Evolutionary conservation across 2,329 filamentous ascomycete genomes (phyloP).

Genomic region (Bipolaris victoriae): DNA sequence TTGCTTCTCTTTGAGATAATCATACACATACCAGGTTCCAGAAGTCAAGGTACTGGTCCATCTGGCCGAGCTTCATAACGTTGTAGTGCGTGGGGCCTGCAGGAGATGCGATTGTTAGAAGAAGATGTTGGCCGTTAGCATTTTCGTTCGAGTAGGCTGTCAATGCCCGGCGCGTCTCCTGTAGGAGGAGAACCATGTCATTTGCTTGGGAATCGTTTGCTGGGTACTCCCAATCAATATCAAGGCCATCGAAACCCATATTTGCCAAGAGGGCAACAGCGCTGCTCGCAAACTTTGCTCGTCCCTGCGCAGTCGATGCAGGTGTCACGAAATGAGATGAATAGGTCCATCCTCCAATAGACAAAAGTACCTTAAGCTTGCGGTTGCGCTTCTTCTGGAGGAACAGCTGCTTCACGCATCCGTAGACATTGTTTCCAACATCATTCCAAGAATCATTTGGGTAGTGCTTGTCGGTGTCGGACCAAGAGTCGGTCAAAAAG

Average conservation of each 20-base stretch:
- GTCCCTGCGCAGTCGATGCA: constrained; percentile 38
- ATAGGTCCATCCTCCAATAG: constrained; percentile 50
- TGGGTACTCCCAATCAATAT: constrained; percentile 50
- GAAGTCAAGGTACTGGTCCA: constrained; percentile 58
- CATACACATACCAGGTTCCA: constrained; percentile 55
- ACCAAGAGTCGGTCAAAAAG: constrained; percentile 47
- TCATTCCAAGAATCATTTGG: constrained; percentile 49
- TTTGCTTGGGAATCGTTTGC: constrained; percentile 39
- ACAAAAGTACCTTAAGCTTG: constrained; percentile 47
- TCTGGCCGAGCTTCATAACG: constrained; percentile 51
- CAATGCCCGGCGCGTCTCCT: constrained; percentile 43
- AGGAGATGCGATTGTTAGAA: constrained; percentile 56
- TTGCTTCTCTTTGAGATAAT: neutral
- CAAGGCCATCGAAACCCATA: constrained; percentile 48
- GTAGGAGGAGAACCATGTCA: constrained; percentile 43
- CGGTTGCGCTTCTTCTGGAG: constrained; percentile 47
- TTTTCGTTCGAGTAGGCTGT: constrained; percentile 50
- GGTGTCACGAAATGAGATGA: constrained; percentile 45
- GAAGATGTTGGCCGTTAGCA: constrained; percentile 50
- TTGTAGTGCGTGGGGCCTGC: constrained; percentile 54
- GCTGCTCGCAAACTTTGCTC: constrained; percentile 44
- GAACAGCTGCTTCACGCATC: constrained; percentile 47
- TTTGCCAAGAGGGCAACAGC: constrained; percentile 42
- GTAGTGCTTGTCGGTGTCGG: constrained; percentile 49
- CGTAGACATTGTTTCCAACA: constrained; percentile 48